Evolutionary conservation across 805 yeast species (phyloP).

Genomic region (Lipomyces spencermartinsiae): DNA sequence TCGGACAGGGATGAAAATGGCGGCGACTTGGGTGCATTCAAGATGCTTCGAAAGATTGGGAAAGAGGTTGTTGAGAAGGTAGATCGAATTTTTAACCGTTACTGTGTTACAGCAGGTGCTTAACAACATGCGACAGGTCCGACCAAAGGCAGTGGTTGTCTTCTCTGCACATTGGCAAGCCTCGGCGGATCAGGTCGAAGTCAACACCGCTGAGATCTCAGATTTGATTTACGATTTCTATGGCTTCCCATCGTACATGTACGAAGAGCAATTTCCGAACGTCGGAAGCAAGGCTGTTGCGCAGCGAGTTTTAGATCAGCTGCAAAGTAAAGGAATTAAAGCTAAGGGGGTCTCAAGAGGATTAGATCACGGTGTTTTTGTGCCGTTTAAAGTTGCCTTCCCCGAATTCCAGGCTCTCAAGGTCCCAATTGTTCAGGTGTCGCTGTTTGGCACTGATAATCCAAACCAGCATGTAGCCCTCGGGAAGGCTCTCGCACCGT

Average conservation of each 20-base stretch:
- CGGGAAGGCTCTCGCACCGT: conserved; percentile 60
- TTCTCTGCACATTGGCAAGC: conserved; percentile 82
- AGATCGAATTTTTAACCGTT: neutral
- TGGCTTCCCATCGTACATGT: conserved; percentile 72
- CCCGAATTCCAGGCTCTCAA: conserved; percentile 44
- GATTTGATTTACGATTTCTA: conserved; percentile 74
- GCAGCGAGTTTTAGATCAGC: conserved; percentile 50
- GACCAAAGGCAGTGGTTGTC: conserved; percentile 70
- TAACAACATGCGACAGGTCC: conserved; percentile 44
- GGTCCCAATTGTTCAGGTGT: conserved; percentile 53
- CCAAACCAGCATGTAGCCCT: conserved; percentile 55
- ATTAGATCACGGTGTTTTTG: conserved; percentile 79
- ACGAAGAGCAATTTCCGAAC: conserved; percentile 66
- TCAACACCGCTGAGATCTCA: conserved; percentile 52
- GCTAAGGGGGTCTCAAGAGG: conserved; percentile 60
- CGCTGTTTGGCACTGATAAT: conserved; percentile 47
- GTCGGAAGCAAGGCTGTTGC: conserved; percentile 54
- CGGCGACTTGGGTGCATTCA: conserved; percentile 65
- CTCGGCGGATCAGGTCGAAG: conserved; percentile 31
- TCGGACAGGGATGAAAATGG: conserved; percentile 53
- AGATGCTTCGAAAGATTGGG: conserved; percentile 59
- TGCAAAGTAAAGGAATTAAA: conserved; percentile 53
- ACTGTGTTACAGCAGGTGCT: neutral
- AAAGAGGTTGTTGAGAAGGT: conserved; percentile 51
- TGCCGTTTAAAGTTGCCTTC: conserved; percentile 47